Percentiles rank a stretch among this genome's conserved stretches.
phyloP scores from a whole-genome alignment of 140 eudicot genomes.

The Oenanthe javanica region DNA sequence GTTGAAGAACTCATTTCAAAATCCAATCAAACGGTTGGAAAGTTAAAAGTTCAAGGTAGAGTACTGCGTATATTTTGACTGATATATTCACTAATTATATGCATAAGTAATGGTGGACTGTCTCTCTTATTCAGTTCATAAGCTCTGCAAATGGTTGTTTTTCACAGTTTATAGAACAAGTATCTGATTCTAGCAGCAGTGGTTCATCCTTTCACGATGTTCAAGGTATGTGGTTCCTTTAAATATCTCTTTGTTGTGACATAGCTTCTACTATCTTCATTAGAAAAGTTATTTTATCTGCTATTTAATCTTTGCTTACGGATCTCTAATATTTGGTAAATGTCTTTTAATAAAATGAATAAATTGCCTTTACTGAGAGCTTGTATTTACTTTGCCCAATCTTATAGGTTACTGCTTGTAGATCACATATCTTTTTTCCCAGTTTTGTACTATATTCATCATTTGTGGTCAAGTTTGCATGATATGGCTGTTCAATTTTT shows the following conservation, averaged over 20 bases:
- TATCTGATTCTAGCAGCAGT: conserved; percentile 60
- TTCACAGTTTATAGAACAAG: conserved; percentile 61
- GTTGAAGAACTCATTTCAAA: conserved; percentile 39
- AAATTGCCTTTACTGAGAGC: too few species aligned
- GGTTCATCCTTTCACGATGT: conserved; percentile 47
- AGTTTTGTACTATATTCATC: too few species aligned
- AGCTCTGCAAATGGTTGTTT: conserved; percentile 55
- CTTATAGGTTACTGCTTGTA: too few species aligned
- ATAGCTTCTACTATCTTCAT: not conserved
- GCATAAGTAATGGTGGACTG: not conserved
- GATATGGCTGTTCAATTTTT: too few species aligned
- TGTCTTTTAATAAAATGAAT: too few species aligned
- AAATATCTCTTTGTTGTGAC: not conserved
- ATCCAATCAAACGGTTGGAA: conserved; percentile 70
- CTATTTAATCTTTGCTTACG: too few species aligned
- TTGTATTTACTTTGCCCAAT: too few species aligned
- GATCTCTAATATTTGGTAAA: too few species aligned
- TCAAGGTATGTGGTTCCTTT: conserved; percentile 38
- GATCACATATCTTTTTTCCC: too few species aligned
- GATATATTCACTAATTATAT: not conserved
- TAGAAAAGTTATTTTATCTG: not conserved
- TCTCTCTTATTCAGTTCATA: conserved; percentile 42
- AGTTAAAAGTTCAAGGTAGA: conserved; percentile 81
- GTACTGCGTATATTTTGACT: not conserved
- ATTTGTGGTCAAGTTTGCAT: too few species aligned